Conservation (phyloP, 441 rosid species). For the Aquilaria agallochum region DNA sequence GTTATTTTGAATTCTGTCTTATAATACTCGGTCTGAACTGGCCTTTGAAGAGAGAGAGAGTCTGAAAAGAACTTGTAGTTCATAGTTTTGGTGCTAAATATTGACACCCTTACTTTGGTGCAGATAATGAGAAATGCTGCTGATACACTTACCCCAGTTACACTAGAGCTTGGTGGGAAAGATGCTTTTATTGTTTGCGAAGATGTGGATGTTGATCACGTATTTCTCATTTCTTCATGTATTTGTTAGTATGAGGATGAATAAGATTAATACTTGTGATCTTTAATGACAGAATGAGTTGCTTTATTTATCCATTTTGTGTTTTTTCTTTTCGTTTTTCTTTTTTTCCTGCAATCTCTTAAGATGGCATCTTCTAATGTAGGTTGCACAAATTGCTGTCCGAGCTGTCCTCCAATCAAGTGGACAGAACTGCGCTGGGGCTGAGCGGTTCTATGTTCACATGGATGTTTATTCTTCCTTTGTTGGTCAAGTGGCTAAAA, state of each 20-base stretch:
- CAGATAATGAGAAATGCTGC: conserved; percentile 97
- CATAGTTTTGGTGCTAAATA: not conserved
- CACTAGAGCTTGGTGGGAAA: conserved; percentile 99
- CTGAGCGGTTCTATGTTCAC: conserved; percentile 96
- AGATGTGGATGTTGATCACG: conserved; percentile 80
- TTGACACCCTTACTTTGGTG: conserved; percentile 19
- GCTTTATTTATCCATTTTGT: not conserved
- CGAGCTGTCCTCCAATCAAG: conserved; percentile 94
- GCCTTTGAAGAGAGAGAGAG: too few relatives aligned
- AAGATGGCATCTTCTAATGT: conserved; percentile 15
- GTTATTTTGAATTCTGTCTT: too few relatives aligned
- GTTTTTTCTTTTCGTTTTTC: too few relatives aligned
- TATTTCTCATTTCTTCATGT: conserved; percentile 28
- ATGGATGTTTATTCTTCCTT: conserved; percentile 73
- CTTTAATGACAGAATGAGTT: conserved; percentile 12
- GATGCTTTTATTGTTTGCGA: conserved; percentile 95
- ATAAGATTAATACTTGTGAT: conserved; percentile 6
- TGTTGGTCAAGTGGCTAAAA: conserved; percentile 67
- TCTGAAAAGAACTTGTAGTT: not conserved
- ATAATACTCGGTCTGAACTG: too few relatives aligned
- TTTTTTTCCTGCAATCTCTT: conserved; percentile 4
- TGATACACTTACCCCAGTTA: conserved; percentile 73
- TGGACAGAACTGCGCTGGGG: conserved; percentile 99
- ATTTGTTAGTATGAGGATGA: conserved; percentile 9
- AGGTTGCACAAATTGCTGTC: conserved; percentile 98